Base-by-base conservation (phyloP, 768 basidiomycete genomes). In the Pseudohyphozyma bogoriensis region DNA sequence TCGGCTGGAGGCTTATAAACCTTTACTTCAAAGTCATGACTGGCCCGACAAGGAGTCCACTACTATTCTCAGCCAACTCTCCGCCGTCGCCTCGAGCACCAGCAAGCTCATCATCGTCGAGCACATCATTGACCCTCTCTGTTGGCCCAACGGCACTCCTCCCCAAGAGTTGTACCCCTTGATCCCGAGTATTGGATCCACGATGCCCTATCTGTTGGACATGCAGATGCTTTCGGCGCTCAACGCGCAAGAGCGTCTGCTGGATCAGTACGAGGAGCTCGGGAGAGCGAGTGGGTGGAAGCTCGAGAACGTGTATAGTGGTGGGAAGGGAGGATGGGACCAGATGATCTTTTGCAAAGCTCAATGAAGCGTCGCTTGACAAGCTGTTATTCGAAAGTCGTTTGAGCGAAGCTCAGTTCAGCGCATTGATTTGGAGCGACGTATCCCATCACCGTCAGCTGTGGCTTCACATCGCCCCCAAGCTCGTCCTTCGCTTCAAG, bases 81-180 rank as follows among this genome's bases (percentile, higher is more conserved):
- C 79, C 16, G 73, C 73, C 4, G 78, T 75, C 7, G 78, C 78
- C 0, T 56, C 50, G 0, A 65, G 74, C 0, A 72, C 76, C 4
- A 87, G 85, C 29, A 80, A 76, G 59, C 76, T 88, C 4, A 74
- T 89, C 36, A 79, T 89, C 44, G 85, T 82, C 0, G 86, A 89
- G 65, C 83, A 83, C 60, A 77, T 87, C 29, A 76, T 85, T 53
- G 40, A 2, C 50, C 4, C 3, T 39, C n/a, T 46, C 45, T 24
- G 36, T 36, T 1, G 26, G 2, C 4, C 47, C 56, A 9, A 22
- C 24, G 16, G 24, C 40, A 33, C 20, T 18, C 4, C 24, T 15
- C 10, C 10, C 39, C n/a, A 24, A 11, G 24, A 24, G 2, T 29
- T 29, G 10, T 47, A 28, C 26, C 46, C 46, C 26, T 29, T 47